phyloP scores from a whole-genome alignment of 1,284 basidiomycete species.

The Microbotryomycetes sp. region DNA sequence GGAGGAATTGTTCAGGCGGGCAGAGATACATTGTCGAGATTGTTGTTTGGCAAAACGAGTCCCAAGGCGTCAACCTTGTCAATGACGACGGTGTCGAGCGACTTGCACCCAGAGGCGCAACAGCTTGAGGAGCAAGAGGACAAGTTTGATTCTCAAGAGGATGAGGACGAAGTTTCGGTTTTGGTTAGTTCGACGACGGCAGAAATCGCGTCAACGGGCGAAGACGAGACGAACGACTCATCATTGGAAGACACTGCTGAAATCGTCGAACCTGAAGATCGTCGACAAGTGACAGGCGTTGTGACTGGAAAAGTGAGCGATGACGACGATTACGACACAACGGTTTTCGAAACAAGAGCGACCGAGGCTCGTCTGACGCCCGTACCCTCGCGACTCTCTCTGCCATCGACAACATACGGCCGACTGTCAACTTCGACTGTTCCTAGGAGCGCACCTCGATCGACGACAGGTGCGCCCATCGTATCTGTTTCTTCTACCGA shows the following conservation, averaged over 20 bases:
- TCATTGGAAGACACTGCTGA: background rate
- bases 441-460: background rate
- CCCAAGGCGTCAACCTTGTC: background rate
- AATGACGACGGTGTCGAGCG: background rate
- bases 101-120: background rate
- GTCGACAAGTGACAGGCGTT: too few relatives aligned
- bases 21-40: background rate
- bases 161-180: too few relatives aligned
- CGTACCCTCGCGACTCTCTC: background rate
- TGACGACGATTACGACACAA: too few relatives aligned
- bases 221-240: background rate
- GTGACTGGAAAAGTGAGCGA: too few relatives aligned
- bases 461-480: conserved; percentile 36
- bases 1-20: background rate
- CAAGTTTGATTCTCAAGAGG: background rate
- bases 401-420: background rate
- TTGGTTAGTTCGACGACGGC: background rate
- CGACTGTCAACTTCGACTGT: background rate
- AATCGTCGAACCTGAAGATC: background rate
- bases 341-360: too few relatives aligned
- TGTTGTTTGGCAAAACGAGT: background rate
- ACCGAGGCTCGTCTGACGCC: background rate
- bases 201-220: background rate
- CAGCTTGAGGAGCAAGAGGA: background rate
- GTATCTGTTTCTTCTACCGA: conserved; percentile 74